phyloP scores from a whole-genome alignment of 441 rosid species.

The Adansonia gregorii region DNA sequence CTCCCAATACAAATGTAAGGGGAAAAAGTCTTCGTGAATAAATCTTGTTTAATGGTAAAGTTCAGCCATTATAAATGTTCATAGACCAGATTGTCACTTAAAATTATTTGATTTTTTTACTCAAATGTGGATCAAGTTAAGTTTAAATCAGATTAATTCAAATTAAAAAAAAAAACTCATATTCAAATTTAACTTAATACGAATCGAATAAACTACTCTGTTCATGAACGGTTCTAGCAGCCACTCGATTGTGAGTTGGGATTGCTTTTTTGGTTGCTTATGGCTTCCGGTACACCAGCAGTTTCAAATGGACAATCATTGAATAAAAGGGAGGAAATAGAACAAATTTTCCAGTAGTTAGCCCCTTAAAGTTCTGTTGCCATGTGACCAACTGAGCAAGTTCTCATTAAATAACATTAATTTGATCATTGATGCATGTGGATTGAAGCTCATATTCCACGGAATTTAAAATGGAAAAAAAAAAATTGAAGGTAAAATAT shows the following conservation, averaged over 20 bases:
- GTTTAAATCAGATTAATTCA: too few relatives aligned
- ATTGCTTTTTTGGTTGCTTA: constrained; percentile 66
- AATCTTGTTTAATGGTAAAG: constrained; percentile 74
- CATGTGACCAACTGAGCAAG: neutral
- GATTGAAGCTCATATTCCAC: neutral
- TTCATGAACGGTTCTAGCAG: constrained; percentile 27
- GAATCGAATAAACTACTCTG: too few relatives aligned
- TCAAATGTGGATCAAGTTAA: too few relatives aligned
- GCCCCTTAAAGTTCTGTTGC: constrained; percentile 2
- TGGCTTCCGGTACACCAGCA: constrained; percentile 65
- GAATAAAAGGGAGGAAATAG: constrained; percentile 37
- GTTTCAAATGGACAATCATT: constrained; percentile 68
- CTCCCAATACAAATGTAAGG: too few relatives aligned
- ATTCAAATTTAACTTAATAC: too few relatives aligned
- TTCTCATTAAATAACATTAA: neutral
- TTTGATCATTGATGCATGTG: neutral
- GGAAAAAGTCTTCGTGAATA: constrained; percentile 14
- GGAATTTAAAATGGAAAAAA: neutral
- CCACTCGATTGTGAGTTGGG: constrained; percentile 51
- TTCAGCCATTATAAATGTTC: constrained; percentile 43
- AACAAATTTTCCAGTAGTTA: neutral
- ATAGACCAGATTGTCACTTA: too few relatives aligned
- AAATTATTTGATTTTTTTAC: too few relatives aligned
- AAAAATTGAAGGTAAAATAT: neutral
- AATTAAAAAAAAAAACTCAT: too few relatives aligned